A percentile compares a stretch with the other conserved stretches of the same genome.
phyloP scores from a whole-genome alignment of 2,329 filamentous ascomycete species.

The Pyrenochaeta sp. region DNA sequence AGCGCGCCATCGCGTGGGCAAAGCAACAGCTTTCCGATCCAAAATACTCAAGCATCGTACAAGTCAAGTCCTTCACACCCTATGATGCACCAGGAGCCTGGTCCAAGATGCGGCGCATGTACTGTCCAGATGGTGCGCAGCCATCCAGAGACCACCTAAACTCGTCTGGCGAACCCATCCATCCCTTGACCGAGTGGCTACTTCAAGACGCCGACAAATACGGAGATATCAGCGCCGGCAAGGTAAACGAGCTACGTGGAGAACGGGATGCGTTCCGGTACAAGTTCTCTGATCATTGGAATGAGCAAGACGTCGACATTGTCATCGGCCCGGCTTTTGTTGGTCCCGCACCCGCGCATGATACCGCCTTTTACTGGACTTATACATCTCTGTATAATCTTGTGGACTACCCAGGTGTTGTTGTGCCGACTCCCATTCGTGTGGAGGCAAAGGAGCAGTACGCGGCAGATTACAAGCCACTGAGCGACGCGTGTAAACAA shows the following conservation, averaged over 20 bases:
- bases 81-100: conserved; percentile 41
- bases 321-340: conserved; percentile 30
- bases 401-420: conserved; percentile 30
- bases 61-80: conserved; percentile 49
- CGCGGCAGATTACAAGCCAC: conserved; percentile 16
- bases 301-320: conserved; percentile 29
- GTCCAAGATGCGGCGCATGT: conserved; percentile 50
- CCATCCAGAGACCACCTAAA: conserved; percentile 44
- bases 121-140: conserved; percentile 58
- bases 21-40: conserved; percentile 14
- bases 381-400: conserved; percentile 30
- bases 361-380: conserved; percentile 32
- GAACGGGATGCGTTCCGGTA: conserved; percentile 22
- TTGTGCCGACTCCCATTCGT: conserved; percentile 26
- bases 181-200: conserved; percentile 51
- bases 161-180: conserved; percentile 55
- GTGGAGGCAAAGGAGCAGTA: conserved; percentile 21
- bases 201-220: conserved; percentile 10
- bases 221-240: conserved; percentile 17
- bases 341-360: conserved; percentile 28
- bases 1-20: conserved; percentile 49
- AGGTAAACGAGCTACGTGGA: conserved; percentile 16
- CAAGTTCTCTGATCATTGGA: conserved; percentile 23
- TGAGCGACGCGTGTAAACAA: conserved; percentile 28
- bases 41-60: conserved; percentile 18